A percentile compares a stretch with the other conserved stretches of the same genome.
These are phyloP conservation scores for Lactarius tabidus DNA, from an alignment of 768 basidiomycete species.

Conservation along the genomic window DNA sequence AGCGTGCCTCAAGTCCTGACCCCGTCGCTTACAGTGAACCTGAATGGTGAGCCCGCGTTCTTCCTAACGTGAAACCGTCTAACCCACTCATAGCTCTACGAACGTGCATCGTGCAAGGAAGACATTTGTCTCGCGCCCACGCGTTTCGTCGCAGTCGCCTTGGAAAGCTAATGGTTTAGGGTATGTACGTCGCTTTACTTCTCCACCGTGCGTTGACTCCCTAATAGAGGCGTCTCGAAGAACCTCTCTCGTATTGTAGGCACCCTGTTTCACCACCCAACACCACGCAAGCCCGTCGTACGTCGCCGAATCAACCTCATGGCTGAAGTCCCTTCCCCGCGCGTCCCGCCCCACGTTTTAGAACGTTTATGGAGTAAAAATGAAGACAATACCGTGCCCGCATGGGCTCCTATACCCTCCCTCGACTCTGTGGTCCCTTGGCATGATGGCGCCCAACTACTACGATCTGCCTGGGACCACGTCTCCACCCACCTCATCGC, in stretches of 20 bases:
- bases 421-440: not conserved
- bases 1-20: not conserved
- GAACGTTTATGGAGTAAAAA: not conserved
- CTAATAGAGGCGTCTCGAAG: slow-evolving; percentile 8
- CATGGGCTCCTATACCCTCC: not conserved
- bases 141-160: not conserved
- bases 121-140: slow-evolving; percentile 16
- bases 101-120: not conserved
- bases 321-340: not conserved
- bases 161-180: not conserved
- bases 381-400: not conserved
- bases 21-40: not conserved
- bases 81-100: not conserved
- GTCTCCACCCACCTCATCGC: not conserved
- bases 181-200: not conserved
- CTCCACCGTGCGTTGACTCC: slow-evolving; percentile 5
- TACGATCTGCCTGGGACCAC: not conserved
- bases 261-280: slow-evolving; percentile 2
- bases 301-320: slow-evolving; percentile 2
- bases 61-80: not conserved
- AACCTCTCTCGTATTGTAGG: slow-evolving; percentile 15
- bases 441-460: not conserved
- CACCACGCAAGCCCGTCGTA: slow-evolving; percentile 1
- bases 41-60: not conserved
- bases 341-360: not conserved